Base-by-base conservation (phyloP, 2,329 filamentous ascomycete genomes). In the Exutisphaerella laricina region DNA sequence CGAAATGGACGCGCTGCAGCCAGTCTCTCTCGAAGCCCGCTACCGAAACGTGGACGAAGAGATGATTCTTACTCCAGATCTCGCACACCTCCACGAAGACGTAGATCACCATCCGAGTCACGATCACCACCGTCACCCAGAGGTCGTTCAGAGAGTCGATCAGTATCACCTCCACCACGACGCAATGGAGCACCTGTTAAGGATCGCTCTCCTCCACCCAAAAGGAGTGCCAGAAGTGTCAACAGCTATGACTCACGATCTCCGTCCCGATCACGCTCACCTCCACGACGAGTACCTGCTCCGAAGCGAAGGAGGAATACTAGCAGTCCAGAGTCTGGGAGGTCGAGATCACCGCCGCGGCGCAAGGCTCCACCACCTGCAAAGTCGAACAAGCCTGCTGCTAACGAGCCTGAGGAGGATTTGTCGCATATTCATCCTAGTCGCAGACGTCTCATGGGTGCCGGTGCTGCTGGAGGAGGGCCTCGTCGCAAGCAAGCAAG, bases 381-480 rank as follows among this genome's bases (percentile, higher is more conserved):
- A 17, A 37, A 32, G 18, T 21, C 36, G n/a, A 31, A 39, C 13
- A 41, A 36, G 29, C 40, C 48, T 8, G 35, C 45, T 33, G 8
- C 39, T 21, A 45, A 38, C 14, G 29, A 39, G 14, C 18, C 31
- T 21, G 43, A 50, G 30, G 57, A 61, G 14, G 61, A 64, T 39
- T 31, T 63, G 36, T 59, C 56, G 26, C 53, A 59, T 26, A 64
- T 65, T 31, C 62, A 65, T 49, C 62, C 62, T 8, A 59, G 55
- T 21, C 50, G 62, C 12, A 54, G 62, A 43, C 60, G 58, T 4
- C 39, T 64, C 26, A 54, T 65, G 49, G 52, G 51, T 26, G 53
- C 42, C 6, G 44, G 38, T 40, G 49, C 51, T 18, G 49, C 51
- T 22, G 39, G 45, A 12, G 43, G 49, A 13, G 54, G 50, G 8